phyloP scores from a whole-genome alignment of 768 basidiomycete species.

The Tulasnella sp. region DNA sequence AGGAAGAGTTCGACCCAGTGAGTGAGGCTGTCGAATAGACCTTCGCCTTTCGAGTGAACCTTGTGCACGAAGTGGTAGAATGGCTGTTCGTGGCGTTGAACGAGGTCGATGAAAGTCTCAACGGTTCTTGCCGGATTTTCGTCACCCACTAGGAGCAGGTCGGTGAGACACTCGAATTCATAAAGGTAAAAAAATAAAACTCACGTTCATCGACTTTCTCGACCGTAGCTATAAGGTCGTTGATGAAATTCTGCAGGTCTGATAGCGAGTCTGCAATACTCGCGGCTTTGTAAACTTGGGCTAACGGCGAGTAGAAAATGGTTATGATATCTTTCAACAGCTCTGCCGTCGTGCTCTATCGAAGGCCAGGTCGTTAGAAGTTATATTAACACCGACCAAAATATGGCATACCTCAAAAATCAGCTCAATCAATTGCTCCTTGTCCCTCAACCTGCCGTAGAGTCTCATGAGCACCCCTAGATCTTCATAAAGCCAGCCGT shows the following conservation, averaged over 20 bases:
- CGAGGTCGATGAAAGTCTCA: slow-evolving; percentile 85
- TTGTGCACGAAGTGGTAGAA: slow-evolving; percentile 98
- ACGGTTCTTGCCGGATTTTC: slow-evolving; percentile 81
- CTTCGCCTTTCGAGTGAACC: slow-evolving; percentile 93
- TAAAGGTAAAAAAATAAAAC: slow-evolving; percentile 29
- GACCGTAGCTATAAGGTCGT: slow-evolving; percentile 90
- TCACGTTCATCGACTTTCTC: slow-evolving; percentile 83
- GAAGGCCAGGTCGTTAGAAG: not conserved
- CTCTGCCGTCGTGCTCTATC: slow-evolving; percentile 89
- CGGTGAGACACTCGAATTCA: not conserved
- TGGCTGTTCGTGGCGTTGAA: slow-evolving; percentile 87
- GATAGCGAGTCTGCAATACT: slow-evolving; percentile 90
- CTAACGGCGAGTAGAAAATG: slow-evolving; percentile 94
- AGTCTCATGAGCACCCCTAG: slow-evolving; percentile 69
- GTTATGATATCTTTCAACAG: slow-evolving; percentile 97
- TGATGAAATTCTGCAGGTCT: slow-evolving; percentile 89
- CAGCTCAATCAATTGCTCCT: slow-evolving; percentile 84
- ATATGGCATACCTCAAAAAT: slow-evolving; percentile 73
- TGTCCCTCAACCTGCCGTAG: slow-evolving; percentile 72
- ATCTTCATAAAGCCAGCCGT: slow-evolving; percentile 95
- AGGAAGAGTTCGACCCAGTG: slow-evolving; percentile 95
- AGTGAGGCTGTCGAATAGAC: slow-evolving; percentile 90
- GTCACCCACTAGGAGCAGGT: slow-evolving; percentile 52
- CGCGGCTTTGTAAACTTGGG: slow-evolving; percentile 94
- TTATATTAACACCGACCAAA: not conserved